A percentile compares a stretch with the other conserved stretches of the same genome.
Conservation (phyloP, 768 basidiomycete species). For the Lactarius evosmus region DNA sequence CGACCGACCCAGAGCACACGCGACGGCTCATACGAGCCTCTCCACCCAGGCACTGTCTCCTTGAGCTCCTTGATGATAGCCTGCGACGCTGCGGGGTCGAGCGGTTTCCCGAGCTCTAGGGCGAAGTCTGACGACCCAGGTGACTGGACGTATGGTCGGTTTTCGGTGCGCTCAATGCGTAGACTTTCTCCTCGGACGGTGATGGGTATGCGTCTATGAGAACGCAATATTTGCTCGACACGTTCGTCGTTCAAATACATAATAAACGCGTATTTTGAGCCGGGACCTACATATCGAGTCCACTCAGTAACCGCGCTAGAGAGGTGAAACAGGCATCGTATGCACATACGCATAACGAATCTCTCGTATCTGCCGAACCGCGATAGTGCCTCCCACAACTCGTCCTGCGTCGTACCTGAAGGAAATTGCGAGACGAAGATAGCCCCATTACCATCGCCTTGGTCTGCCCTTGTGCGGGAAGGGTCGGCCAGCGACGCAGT, state of each 20-base stretch:
- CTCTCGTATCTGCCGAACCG: conserved; percentile 1
- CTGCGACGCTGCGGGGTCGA: neutral
- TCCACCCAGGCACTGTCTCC: conserved; percentile 11
- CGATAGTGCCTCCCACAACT: conserved; percentile 4
- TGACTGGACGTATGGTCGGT: neutral
- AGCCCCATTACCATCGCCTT: neutral
- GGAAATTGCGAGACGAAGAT: conserved; percentile 12
- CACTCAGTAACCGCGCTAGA: neutral
- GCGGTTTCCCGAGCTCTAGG: neutral
- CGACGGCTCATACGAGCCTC: conserved; percentile 5
- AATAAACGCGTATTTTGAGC: conserved; percentile 17
- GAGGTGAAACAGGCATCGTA: neutral
- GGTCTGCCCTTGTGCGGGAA: neutral
- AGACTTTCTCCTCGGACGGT: neutral
- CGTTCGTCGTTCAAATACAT: conserved; percentile 9
- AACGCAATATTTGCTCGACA: conserved; percentile 7
- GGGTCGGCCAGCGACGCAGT: neutral
- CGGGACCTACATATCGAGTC: conserved; percentile 1
- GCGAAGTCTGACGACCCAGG: neutral
- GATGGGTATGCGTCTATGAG: conserved; percentile 14
- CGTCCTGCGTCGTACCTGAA: neutral
- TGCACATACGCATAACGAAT: conserved; percentile 20
- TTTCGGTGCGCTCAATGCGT: conserved; percentile 2
- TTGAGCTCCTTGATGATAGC: conserved; percentile 11
- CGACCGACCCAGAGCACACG: conserved; percentile 20